These are phyloP conservation scores for Crotalaria pallida DNA, from an alignment of 306 rosid genomes.

Conservation along the genomic window DNA sequence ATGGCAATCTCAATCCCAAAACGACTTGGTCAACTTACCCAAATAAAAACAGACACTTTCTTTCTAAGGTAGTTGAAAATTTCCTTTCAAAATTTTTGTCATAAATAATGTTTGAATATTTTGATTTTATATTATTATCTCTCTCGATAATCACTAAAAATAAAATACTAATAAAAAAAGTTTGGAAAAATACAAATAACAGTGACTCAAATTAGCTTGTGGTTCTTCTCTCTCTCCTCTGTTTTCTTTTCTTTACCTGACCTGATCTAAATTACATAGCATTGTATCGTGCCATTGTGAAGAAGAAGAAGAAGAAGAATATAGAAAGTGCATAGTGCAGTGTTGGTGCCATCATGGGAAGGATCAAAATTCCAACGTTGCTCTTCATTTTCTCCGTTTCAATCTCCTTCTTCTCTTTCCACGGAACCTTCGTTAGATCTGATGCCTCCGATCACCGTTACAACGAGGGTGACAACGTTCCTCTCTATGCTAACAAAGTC, in stretches of 20 bases:
- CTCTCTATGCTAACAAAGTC: slow-evolving; percentile 79
- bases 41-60: no score
- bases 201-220: no score
- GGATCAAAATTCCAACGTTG: slow-evolving; percentile 10
- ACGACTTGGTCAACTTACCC: no score
- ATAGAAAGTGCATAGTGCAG: not conserved
- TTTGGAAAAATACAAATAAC: not conserved
- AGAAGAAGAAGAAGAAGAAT: not conserved
- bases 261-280: no score
- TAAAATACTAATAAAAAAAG: no score
- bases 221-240: not conserved
- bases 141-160: no score
- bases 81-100: no score
- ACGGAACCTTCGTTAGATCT: slow-evolving; percentile 43
- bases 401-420: slow-evolving; percentile 39
- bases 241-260: not conserved
- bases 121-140: no score
- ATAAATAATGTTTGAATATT: no score
- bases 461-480: slow-evolving; percentile 52
- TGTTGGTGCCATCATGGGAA: slow-evolving; percentile 31
- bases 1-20: no score
- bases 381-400: slow-evolving; percentile 35
- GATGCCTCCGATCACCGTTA: slow-evolving; percentile 68
- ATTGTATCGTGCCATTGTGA: no score
- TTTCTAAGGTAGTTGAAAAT: no score